phyloP scores from a whole-genome alignment of 495 filamentous ascomycete genomes.

The Hamigera avellanea region DNA sequence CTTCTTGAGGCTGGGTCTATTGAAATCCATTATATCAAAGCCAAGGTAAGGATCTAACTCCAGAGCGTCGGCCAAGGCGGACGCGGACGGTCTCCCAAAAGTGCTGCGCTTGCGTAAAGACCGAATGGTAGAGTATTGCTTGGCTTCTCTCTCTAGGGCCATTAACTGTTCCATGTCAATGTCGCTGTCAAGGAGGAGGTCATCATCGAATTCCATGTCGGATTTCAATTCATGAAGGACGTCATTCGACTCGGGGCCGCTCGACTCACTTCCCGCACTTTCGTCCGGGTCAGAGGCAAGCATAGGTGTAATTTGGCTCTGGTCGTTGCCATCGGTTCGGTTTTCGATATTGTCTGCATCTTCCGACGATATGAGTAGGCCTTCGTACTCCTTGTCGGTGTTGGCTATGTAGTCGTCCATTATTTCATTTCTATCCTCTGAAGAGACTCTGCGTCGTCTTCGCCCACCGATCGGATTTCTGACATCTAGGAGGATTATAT shows the following conservation, averaged over 20 bases:
- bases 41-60: slow-evolving; percentile 53
- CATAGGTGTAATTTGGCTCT: too few species aligned
- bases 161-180: neutral
- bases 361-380: slow-evolving; percentile 7
- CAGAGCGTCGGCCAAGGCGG: slow-evolving; percentile 52
- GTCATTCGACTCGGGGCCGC: neutral
- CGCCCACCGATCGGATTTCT: neutral
- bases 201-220: slow-evolving; percentile 5
- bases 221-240: slow-evolving; percentile 3
- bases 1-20: slow-evolving; percentile 45
- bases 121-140: too few species aligned
- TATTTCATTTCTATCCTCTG: slow-evolving; percentile 39
- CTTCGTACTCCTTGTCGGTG: slow-evolving; percentile 32
- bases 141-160: neutral
- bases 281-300: neutral
- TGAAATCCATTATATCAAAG: slow-evolving; percentile 76
- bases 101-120: neutral
- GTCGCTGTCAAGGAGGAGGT: slow-evolving; percentile 1
- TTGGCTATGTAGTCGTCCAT: slow-evolving; percentile 72
- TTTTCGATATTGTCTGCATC: neutral
- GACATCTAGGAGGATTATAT: neutral
- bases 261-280: neutral
- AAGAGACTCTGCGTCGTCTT: neutral
- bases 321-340: neutral
- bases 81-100: slow-evolving; percentile 37